Base-by-base conservation (phyloP, 192 early-diverging fungal species). In the Backusella tarrabulga region DNA sequence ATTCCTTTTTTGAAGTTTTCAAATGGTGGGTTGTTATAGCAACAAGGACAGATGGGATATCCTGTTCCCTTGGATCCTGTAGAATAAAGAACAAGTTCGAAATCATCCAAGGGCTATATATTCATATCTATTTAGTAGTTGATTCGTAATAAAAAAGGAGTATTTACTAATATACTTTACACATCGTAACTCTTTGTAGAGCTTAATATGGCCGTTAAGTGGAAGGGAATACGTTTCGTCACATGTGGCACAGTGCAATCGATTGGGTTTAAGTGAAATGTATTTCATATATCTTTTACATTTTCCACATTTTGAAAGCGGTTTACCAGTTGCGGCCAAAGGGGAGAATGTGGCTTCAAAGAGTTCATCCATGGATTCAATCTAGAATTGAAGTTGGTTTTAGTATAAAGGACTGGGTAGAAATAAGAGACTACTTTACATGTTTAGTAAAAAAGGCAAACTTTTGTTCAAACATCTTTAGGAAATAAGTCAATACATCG, bases 61-160 rank as follows among this genome's bases (percentile, higher is more conserved):
- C 89, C 89, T 15, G 79, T 89, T 34, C 88, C 88, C 73, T 88
- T 90, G 54, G 87, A 86, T 17, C 87, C 87, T 38, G 85, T 88
- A 34, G 87, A 86, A 50, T 82, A 90, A 9, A 83, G 66, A 52
- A 88, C 80, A 23, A 88, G 70, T 69, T 90, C 88, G 74, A 88
- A 88, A 56, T 82, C 82, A 77, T 88, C 87, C 21, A 90, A 69
- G 15, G 87, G 87, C 81, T 82, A 60, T 26, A 70, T 68, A 68
- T 32, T 32, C 32, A 32, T 36, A 35, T n/a, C 4, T n/a, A 35
- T 19, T 68, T n/a, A 34, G 32, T 34, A 0, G 36, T 36, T 17
- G 1, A 34, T 17, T n/a, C 9, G 14, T 36, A 34, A 75, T 56
- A 44, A 8, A 26, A 38, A 67, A 8, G 66, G 36, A 75, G 34